These are phyloP conservation scores for Astragalus membranaceus DNA, from an alignment of 306 rosid species.

Conservation along the genomic window DNA sequence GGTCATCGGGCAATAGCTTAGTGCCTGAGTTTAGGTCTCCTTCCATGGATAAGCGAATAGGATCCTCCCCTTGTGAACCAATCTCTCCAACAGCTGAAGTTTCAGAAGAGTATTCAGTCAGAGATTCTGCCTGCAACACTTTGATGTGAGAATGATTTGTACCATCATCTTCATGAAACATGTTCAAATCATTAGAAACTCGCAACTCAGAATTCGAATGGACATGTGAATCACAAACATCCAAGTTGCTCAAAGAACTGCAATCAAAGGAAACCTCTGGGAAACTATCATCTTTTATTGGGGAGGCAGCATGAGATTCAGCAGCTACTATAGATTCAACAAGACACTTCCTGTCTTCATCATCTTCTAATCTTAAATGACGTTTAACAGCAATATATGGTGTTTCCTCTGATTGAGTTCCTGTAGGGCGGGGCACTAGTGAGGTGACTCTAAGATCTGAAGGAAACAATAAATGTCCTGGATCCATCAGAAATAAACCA, in stretches of 20 bases:
- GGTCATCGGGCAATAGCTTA: conserved; percentile 16
- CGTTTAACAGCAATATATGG: conserved; percentile 13
- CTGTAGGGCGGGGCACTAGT: conserved; percentile 12
- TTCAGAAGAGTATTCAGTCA: conserved; percentile 27
- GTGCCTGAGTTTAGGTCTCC: conserved; percentile 23
- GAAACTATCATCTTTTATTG: conserved; percentile 27
- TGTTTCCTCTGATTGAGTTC: conserved; percentile 30
- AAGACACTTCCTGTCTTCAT: conserved; percentile 27
- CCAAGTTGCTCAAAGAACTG: conserved; percentile 28
- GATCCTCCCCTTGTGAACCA: conserved; percentile 38
- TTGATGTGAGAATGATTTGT: conserved; percentile 25
- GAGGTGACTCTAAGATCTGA: conserved; percentile 34
- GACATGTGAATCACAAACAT: conserved; percentile 29
- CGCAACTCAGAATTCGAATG: conserved; percentile 26
- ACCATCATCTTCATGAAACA: conserved; percentile 29
- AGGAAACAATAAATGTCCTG: conserved; percentile 19
- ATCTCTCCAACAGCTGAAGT: conserved; percentile 18
- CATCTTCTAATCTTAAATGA: conserved; percentile 26
- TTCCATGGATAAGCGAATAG: conserved; percentile 24
- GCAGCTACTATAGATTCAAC: conserved; percentile 27
- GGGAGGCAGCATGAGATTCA: conserved; percentile 20
- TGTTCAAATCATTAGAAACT: conserved; percentile 32
- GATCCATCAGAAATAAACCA: conserved; percentile 29
- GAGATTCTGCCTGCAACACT: conserved; percentile 28
- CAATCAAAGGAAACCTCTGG: conserved; percentile 27